Percentiles rank a stretch among this genome's conserved stretches.
These are phyloP conservation scores for Canavalia gladiata DNA, from an alignment of 306 rosid genomes.

Conservation along the genomic window DNA sequence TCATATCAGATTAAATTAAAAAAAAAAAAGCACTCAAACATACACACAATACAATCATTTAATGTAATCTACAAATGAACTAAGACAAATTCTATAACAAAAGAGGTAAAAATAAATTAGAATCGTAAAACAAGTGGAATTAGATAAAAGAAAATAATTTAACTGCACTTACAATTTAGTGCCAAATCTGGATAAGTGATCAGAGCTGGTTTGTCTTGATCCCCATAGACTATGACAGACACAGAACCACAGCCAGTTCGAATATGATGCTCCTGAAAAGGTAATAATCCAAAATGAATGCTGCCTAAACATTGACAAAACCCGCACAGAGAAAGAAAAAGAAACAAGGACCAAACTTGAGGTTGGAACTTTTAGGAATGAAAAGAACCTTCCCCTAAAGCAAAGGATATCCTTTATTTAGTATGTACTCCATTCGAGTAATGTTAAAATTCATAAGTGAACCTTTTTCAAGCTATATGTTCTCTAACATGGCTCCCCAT, in stretches of 20 bases:
- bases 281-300: constrained; percentile 40
- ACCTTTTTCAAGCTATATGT: constrained; percentile 53
- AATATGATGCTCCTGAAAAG: constrained; percentile 78
- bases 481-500: constrained; percentile 61
- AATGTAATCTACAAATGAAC: neutral
- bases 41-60: neutral
- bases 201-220: constrained; percentile 88
- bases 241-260: constrained; percentile 88
- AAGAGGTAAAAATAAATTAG: neutral
- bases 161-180: constrained; percentile 75
- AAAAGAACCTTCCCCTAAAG: constrained; percentile 41
- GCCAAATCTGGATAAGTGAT: constrained; percentile 97
- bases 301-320: constrained; percentile 29
- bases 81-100: neutral
- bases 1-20: neutral
- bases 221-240: constrained; percentile 90
- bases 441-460: constrained; percentile 39
- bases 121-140: constrained; percentile 19
- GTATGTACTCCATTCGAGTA: constrained; percentile 51
- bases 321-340: neutral
- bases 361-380: constrained; percentile 38
- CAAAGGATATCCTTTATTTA: constrained; percentile 51
- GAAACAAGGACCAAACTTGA: neutral
- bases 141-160: constrained; percentile 20
- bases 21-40: neutral